These are phyloP conservation scores for Globisporangium mamillatum DNA, from an alignment of 352 stramenopile species.

Conservation along the genomic window DNA sequence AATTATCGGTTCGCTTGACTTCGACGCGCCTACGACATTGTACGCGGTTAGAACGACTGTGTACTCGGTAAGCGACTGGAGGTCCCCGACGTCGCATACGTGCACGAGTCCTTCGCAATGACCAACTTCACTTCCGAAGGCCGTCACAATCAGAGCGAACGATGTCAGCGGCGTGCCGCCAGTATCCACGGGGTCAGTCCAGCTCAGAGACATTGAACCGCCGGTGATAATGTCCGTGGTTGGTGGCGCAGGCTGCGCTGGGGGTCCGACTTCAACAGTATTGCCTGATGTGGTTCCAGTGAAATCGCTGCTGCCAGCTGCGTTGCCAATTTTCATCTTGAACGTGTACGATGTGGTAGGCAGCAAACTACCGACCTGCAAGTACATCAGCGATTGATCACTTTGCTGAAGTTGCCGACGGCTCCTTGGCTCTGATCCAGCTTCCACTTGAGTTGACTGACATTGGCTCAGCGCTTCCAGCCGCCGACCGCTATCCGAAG, in stretches of 20 bases:
- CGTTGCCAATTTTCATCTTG: conserved; percentile 33
- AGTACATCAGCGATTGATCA: conserved; percentile 8
- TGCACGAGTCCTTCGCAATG: conserved; percentile 44
- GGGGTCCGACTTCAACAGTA: conserved; percentile 25
- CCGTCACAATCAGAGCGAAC: conserved; percentile 31
- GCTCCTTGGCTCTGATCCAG: not conserved
- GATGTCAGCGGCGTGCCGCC: conserved; percentile 45
- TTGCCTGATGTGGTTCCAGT: conserved; percentile 10
- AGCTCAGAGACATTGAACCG: conserved; percentile 36
- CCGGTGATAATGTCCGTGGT: conserved; percentile 26
- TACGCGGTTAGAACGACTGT: conserved; percentile 28
- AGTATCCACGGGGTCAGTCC: conserved; percentile 48
- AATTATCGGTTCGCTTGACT: conserved; percentile 12
- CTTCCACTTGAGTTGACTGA: not conserved
- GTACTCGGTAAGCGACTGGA: conserved; percentile 51
- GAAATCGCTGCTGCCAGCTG: conserved; percentile 25
- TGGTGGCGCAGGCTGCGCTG: conserved; percentile 28
- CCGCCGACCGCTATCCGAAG: not conserved
- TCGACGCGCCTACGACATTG: conserved; percentile 39
- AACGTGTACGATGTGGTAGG: conserved; percentile 44
- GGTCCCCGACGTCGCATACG: conserved; percentile 30
- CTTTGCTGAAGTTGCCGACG: conserved; percentile 7
- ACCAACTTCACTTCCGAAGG: conserved; percentile 18
- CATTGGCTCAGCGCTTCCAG: not conserved
- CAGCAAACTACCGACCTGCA: conserved; percentile 45